Evolutionary conservation across 1,139 yeast species (phyloP).

Genomic region (Martiniozyma asiatica): DNA sequence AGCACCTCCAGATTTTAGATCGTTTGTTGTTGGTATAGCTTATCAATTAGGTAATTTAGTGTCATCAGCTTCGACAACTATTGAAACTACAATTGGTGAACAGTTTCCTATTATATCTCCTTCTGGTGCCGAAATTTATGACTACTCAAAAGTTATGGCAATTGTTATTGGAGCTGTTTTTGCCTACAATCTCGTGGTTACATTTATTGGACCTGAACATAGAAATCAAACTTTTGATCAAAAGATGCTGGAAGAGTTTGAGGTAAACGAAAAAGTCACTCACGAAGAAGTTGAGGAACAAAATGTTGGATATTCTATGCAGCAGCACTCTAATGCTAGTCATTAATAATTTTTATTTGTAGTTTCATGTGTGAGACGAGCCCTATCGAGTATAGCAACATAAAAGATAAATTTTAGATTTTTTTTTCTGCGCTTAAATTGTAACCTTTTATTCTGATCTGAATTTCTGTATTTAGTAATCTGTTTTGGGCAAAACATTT

Average conservation of each 20-base stretch:
- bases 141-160: conserved; percentile 65
- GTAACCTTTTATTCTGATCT: too few relatives aligned
- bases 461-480: too few relatives aligned
- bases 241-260: conserved; percentile 12
- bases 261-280: conserved; percentile 9
- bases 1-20: conserved; percentile 65
- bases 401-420: too few relatives aligned
- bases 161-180: conserved; percentile 74
- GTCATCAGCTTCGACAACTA: conserved; percentile 74
- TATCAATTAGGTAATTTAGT: conserved; percentile 81
- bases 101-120: conserved; percentile 39
- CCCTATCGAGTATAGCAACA: too few relatives aligned
- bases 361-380: too few relatives aligned
- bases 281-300: conserved; percentile 8
- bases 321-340: too few relatives aligned
- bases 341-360: too few relatives aligned
- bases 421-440: too few relatives aligned
- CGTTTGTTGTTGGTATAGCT: conserved; percentile 63
- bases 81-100: conserved; percentile 65
- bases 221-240: conserved; percentile 22
- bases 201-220: conserved; percentile 67
- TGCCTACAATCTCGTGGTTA: conserved; percentile 44
- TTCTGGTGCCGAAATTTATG: conserved; percentile 26
- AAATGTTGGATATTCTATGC: conserved; percentile 1
- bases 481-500: too few relatives aligned